These are phyloP conservation scores for Tolypocladium pustulatum DNA, from an alignment of 2,329 filamentous ascomycete species.

Conservation along the genomic window DNA sequence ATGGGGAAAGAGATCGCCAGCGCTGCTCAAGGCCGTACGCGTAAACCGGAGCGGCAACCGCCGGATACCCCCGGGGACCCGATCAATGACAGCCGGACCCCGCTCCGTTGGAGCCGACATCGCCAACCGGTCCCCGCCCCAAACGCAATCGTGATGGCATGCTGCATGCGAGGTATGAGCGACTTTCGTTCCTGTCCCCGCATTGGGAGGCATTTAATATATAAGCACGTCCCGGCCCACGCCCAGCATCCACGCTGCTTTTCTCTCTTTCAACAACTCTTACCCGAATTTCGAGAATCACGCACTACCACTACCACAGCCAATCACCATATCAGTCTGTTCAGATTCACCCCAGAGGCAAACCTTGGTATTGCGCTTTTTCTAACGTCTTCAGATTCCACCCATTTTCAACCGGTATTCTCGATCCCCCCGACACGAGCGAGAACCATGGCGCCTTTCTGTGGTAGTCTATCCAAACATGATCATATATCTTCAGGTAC, in stretches of 20 bases:
- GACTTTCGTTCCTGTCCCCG: not conserved
- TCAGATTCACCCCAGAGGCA: not conserved
- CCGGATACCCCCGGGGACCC: not conserved
- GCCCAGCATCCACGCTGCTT: not conserved
- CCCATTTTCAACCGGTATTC: constrained; percentile 14
- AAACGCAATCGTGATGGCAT: not conserved
- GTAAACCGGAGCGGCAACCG: not conserved
- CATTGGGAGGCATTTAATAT: not conserved
- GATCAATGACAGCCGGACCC: not conserved
- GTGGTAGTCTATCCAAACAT: constrained; percentile 24
- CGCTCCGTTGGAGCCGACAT: constrained; percentile 1
- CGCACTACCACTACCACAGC: not conserved
- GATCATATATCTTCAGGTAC: constrained; percentile 29
- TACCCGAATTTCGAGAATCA: not conserved
- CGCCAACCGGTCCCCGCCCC: not conserved
- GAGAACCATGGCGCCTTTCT: constrained; percentile 23
- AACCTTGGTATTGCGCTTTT: not conserved
- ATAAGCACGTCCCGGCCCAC: not conserved
- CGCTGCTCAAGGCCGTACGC: not conserved
- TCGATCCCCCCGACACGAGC: constrained; percentile 6
- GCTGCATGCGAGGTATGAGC: not conserved
- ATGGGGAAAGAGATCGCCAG: not conserved
- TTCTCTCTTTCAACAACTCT: not conserved
- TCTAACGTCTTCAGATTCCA: constrained; percentile 4
- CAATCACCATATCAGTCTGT: not conserved